phyloP scores from a whole-genome alignment of 2,329 filamentous ascomycete species.

The Fusarium nurragi region DNA sequence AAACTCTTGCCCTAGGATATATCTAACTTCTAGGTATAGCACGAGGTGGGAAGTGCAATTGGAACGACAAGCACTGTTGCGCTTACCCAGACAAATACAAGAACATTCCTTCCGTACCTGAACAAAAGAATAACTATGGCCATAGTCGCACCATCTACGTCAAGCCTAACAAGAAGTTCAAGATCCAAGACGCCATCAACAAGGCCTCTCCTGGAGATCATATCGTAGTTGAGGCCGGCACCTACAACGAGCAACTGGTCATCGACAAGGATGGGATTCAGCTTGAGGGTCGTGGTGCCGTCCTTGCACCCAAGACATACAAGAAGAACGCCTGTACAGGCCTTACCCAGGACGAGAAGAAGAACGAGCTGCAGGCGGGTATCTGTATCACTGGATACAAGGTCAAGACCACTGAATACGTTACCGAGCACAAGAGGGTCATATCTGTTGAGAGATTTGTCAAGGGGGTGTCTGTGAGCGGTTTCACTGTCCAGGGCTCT shows the following conservation, averaged over 20 bases:
- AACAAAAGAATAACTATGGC: conserved; percentile 1
- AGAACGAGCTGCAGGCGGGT: conserved; percentile 37
- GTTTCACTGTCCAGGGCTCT: conserved; percentile 48
- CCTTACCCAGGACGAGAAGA: conserved; percentile 37
- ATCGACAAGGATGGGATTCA: conserved; percentile 49
- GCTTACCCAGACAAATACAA: neutral
- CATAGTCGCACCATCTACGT: conserved; percentile 29
- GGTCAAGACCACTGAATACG: conserved; percentile 40
- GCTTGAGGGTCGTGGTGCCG: conserved; percentile 45
- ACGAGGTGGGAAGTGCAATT: conserved; percentile 25
- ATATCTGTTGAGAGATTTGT: conserved; percentile 40
- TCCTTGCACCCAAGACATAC: conserved; percentile 36
- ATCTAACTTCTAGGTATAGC: conserved; percentile 6
- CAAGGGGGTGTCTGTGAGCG: conserved; percentile 47
- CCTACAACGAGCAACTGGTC: conserved; percentile 48
- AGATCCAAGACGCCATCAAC: conserved; percentile 47
- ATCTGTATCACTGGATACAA: conserved; percentile 50
- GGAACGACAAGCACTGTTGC: conserved; percentile 31
- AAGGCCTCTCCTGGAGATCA: conserved; percentile 43
- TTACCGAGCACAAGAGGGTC: conserved; percentile 47
- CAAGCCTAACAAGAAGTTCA: conserved; percentile 42
- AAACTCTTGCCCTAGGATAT: fast-evolving
- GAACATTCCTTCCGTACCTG: neutral
- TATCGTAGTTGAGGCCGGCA: conserved; percentile 48
- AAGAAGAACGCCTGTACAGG: conserved; percentile 47